Base-by-base conservation (phyloP, 2,329 filamentous ascomycete genomes). In the Fusarium domesticum region DNA sequence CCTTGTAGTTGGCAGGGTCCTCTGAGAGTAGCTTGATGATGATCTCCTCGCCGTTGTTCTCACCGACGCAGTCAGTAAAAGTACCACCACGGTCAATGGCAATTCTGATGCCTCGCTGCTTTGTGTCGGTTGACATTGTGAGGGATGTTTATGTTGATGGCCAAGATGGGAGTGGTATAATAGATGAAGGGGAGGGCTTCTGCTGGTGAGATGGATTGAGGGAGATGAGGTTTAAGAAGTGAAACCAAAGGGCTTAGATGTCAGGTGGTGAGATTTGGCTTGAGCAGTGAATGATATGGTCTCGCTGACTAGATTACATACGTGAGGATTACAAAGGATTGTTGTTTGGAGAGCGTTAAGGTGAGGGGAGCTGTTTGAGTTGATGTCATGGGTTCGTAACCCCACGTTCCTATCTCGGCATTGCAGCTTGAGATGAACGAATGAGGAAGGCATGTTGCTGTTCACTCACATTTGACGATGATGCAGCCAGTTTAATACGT, bases 1-100 rank as follows among this genome's bases (percentile, higher is more conserved):
- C 91, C 14, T 84, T 76, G 70, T 96, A 96, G 71, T 96, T 96
- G 43, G 81, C 77, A 3, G 91, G 91, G 64, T 96, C 91, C 59
- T 92, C 89, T 2, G 89, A 95, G 15, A 96, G 80, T 2, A 96
- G 80, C 70, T 95, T 95, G 68, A 93, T 89, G 43, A 95, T 76
- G 40, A 90, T 77, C 63, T 93, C 87, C 64, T 91, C 80, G 77
- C 87, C 54, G 75, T 84, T 58, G 78, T 86, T 80, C 59, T 91
- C 92, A 53, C 89, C 89, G 16, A 95, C 87, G 63, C 89, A 95
- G 69, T 96, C 90, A 31, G 90, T 96, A 65, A 96, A 96, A 19
- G 90, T 95, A 45, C 90, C 90, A 54, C 90, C 90, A 49, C 90
- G 84, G 59, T 80, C 78, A 46, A 90, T 90, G 54, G 86, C 85